Evolutionary conservation across 164 flowering plant species (phyloP).

Genomic region (Taxillus chinensis): DNA sequence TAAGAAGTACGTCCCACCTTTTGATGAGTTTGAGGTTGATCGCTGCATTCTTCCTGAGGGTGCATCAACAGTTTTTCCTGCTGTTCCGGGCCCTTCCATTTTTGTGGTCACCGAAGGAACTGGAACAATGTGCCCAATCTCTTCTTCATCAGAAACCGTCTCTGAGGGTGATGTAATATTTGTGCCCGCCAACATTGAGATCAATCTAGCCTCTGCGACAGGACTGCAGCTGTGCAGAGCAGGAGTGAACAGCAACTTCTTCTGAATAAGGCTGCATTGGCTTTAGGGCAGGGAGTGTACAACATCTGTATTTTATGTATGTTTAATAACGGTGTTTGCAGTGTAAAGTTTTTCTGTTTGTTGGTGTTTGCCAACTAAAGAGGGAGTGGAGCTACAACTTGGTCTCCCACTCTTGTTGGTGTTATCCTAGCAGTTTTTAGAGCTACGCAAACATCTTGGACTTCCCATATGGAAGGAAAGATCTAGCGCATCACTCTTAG

Average conservation of each 20-base stretch:
- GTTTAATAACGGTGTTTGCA: no score
- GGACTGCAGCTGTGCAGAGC: constrained; percentile 53
- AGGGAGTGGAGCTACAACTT: no score
- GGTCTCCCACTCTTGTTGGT: no score
- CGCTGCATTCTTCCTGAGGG: constrained; percentile 46
- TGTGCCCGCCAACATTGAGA: constrained; percentile 49
- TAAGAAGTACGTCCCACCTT: constrained; percentile 67
- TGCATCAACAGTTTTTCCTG: constrained; percentile 40
- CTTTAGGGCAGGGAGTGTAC: no score
- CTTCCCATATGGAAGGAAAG: no score
- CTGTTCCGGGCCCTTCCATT: constrained; percentile 64
- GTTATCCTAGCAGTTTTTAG: no score
- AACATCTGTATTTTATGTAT: no score
- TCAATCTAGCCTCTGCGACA: constrained; percentile 22
- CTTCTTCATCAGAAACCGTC: constrained; percentile 15
- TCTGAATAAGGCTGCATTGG: constrained; percentile 3
- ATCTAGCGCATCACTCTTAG: no score
- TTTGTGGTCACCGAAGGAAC: constrained; percentile 48
- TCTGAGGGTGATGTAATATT: constrained; percentile 59
- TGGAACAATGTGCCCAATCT: constrained; percentile 31
- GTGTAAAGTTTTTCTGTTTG: no score
- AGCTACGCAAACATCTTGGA: no score
- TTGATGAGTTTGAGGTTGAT: constrained; percentile 93
- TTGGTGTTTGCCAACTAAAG: no score
- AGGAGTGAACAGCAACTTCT: constrained; percentile 59